These are phyloP conservation scores for Lyophyllum semitale DNA, from an alignment of 768 basidiomycete genomes.

Conservation along the genomic window DNA sequence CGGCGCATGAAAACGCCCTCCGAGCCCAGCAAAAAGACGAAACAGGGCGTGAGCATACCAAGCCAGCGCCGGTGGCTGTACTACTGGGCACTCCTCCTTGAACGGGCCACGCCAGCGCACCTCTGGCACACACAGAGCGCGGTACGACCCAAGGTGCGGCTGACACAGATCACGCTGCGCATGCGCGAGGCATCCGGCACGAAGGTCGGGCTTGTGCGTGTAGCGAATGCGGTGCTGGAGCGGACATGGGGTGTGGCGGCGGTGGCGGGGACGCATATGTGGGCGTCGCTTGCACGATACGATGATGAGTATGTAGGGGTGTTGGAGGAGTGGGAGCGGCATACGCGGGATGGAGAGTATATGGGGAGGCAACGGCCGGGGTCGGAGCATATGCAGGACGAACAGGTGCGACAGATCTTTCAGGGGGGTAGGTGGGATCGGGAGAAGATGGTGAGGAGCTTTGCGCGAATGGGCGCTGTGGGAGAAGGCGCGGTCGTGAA, in stretches of 20 bases:
- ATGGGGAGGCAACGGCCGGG: constrained; percentile 37
- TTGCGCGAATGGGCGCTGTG: constrained; percentile 59
- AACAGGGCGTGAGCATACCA: constrained; percentile 76
- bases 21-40: constrained; percentile 30
- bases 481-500: constrained; percentile 30
- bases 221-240: constrained; percentile 56
- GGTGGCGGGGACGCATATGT: constrained; percentile 42
- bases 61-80: constrained; percentile 78
- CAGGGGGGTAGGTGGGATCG: constrained; percentile 64
- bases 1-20: constrained; percentile 61
- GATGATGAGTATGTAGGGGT: constrained; percentile 67
- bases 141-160: constrained; percentile 47
- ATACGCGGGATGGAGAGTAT: constrained; percentile 44
- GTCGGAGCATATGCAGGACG: constrained; percentile 36
- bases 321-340: constrained; percentile 63
- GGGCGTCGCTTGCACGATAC: constrained; percentile 82
- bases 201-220: constrained; percentile 54
- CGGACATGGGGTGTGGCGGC: constrained; percentile 36
- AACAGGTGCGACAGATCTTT: constrained; percentile 46
- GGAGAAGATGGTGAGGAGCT: constrained; percentile 76
- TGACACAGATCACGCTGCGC: constrained; percentile 59
- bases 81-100: constrained; percentile 74
- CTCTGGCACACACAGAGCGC: constrained; percentile 36
- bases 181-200: constrained; percentile 58
- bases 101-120: constrained; percentile 52